Conservation (phyloP, 306 rosid species). For the Arachis stenosperma region DNA sequence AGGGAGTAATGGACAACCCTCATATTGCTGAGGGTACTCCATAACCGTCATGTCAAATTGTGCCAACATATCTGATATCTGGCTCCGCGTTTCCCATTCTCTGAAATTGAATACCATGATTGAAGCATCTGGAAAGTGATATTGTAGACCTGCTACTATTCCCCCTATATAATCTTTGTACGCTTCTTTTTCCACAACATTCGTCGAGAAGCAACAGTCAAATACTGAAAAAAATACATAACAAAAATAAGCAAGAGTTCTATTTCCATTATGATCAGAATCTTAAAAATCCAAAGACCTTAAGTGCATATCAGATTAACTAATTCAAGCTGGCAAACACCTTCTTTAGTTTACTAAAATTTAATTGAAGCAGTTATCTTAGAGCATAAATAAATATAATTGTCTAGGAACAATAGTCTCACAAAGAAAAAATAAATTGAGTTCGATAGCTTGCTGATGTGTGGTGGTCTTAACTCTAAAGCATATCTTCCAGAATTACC, state of each 20-base stretch:
- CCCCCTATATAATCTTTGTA: conserved; percentile 85
- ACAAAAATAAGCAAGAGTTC: conserved; percentile 11
- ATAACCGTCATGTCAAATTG: conserved; percentile 96
- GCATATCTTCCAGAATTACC: neutral
- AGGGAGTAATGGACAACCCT: conserved; percentile 87
- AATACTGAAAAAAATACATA: conserved; percentile 65
- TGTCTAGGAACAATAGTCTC: conserved; percentile 2
- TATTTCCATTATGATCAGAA: neutral
- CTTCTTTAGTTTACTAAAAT: conserved; percentile 18
- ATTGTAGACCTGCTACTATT: conserved; percentile 85
- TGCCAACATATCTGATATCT: conserved; percentile 77
- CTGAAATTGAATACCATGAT: conserved; percentile 97
- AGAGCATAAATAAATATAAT: conserved; percentile 9
- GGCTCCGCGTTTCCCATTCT: conserved; percentile 88
- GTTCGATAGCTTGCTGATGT: no score
- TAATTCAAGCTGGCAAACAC: conserved; percentile 12
- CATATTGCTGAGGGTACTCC: conserved; percentile 97
- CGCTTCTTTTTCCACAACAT: conserved; percentile 86
- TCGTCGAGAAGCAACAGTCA: conserved; percentile 97
- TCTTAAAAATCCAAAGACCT: conserved; percentile 21
- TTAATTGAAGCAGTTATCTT: conserved; percentile 17
- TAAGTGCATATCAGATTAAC: conserved; percentile 8
- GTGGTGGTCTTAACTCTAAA: neutral
- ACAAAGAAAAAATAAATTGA: neutral
- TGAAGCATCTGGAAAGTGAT: conserved; percentile 89